These are phyloP conservation scores for Camellia lanceoleosa DNA, from an alignment of 148 eudicot genomes.

Conservation along the genomic window DNA sequence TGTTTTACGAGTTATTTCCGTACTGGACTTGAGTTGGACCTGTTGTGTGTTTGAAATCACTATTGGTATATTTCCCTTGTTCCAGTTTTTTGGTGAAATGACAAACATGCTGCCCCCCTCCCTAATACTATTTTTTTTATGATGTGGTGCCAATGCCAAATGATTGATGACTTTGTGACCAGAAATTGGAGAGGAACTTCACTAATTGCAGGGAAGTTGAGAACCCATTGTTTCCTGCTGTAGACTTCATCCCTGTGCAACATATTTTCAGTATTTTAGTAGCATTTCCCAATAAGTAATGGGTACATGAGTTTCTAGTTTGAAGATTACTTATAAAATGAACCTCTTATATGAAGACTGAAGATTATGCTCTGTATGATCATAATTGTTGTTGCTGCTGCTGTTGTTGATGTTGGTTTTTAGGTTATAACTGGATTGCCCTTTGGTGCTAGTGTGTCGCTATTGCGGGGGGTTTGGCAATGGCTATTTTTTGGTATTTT, in stretches of 20 bases:
- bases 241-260: background rate
- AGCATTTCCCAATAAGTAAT: slow-evolving; percentile 11
- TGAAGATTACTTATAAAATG: background rate
- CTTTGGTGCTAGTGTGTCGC: too few relatives aligned
- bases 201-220: background rate
- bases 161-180: background rate
- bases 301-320: background rate
- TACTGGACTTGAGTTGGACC: slow-evolving; percentile 24
- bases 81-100: slow-evolving; percentile 8
- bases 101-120: slow-evolving; percentile 10
- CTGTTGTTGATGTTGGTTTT: too few relatives aligned
- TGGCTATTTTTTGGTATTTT: too few relatives aligned
- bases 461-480: too few relatives aligned
- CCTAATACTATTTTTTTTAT: slow-evolving; percentile 5
- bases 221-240: background rate
- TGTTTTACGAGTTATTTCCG: slow-evolving; percentile 6
- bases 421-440: too few relatives aligned
- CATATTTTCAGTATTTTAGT: background rate
- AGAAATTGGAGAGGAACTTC: slow-evolving; percentile 1
- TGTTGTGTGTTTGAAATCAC: slow-evolving; percentile 23
- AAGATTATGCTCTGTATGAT: too few relatives aligned
- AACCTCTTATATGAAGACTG: too few relatives aligned
- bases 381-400: too few relatives aligned
- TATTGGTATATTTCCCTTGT: slow-evolving; percentile 5
- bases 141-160: slow-evolving; percentile 8